Evolutionary conservation across 2,329 filamentous ascomycete species (phyloP).

Genomic region (Exophiala sp.): DNA sequence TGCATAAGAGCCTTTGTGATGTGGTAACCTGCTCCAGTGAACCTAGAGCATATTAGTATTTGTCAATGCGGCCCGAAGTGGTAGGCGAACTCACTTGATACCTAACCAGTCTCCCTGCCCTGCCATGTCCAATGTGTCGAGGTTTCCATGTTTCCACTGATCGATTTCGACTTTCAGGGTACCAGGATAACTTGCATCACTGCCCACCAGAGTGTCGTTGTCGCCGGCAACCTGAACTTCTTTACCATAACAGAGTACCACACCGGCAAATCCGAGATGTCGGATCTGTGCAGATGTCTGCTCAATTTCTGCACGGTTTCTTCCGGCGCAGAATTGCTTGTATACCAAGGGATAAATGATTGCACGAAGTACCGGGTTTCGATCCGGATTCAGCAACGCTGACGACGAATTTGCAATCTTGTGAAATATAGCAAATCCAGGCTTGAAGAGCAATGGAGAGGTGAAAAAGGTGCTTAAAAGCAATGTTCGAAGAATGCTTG

Average conservation of each 20-base stretch:
- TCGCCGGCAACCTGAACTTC: constrained; percentile 43
- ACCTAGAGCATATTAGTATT: constrained; percentile 31
- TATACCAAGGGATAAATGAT: constrained; percentile 51
- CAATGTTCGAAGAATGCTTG: constrained; percentile 32
- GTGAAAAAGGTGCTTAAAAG: constrained; percentile 33
- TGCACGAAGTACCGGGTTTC: constrained; percentile 46
- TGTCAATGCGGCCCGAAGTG: neutral
- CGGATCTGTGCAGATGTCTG: constrained; percentile 46
- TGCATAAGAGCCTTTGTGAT: constrained; percentile 42
- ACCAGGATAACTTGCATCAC: constrained; percentile 33
- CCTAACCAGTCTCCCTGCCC: constrained; percentile 51
- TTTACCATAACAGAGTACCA: constrained; percentile 53
- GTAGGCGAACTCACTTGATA: constrained; percentile 43
- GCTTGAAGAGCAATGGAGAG: constrained; percentile 32
- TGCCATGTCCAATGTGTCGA: constrained; percentile 53
- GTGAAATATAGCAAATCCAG: constrained; percentile 33
- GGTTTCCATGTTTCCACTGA: constrained; percentile 52
- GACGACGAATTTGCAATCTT: constrained; percentile 45
- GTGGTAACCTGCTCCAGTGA: constrained; percentile 48
- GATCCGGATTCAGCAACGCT: constrained; percentile 46
- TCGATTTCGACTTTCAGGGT: constrained; percentile 33
- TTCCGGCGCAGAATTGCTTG: constrained; percentile 57
- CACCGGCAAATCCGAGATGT: constrained; percentile 50
- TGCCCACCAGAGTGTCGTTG: constrained; percentile 30
- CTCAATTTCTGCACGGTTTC: constrained; percentile 47